Percentiles rank a stretch among this genome's conserved stretches.
These are phyloP conservation scores for Apiospora koreana DNA, from an alignment of 2,329 filamentous ascomycete genomes.

Conservation along the genomic window DNA sequence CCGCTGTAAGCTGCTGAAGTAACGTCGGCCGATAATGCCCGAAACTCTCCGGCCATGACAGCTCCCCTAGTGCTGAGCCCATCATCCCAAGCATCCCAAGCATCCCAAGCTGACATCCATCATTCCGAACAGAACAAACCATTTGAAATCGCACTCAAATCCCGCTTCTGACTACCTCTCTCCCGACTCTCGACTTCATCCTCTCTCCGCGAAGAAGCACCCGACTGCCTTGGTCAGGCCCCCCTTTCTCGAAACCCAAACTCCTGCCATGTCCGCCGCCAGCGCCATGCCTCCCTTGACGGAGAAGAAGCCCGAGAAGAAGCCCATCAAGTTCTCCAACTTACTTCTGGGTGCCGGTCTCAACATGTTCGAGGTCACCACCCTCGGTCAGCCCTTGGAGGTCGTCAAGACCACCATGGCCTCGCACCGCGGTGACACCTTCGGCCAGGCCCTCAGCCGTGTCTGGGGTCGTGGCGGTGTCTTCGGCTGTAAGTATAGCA, in stretches of 20 bases:
- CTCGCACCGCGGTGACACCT: conserved; percentile 88
- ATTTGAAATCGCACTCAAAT: background rate
- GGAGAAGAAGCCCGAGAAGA: conserved; percentile 79
- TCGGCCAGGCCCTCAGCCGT: conserved; percentile 76
- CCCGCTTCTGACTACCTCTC: conserved; percentile 13
- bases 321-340: conserved; percentile 99
- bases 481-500: conserved; percentile 69
- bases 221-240: conserved; percentile 98
- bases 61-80: background rate
- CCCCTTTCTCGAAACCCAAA: conserved; percentile 46
- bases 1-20: background rate
- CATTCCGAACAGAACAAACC: background rate
- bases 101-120: background rate
- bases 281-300: conserved; percentile 49
- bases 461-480: conserved; percentile 94
- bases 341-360: conserved; percentile 89
- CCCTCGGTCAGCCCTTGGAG: conserved; percentile 78
- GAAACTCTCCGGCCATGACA: background rate
- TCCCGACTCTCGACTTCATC: conserved; percentile 14
- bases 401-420: conserved; percentile 99
- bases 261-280: conserved; percentile 63
- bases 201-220: conserved; percentile 74
- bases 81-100: background rate
- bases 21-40: background rate
- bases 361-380: conserved; percentile 87